Evolutionary conservation across 768 basidiomycete species (phyloP).

Genomic region (Xerocomellus intermedius): DNA sequence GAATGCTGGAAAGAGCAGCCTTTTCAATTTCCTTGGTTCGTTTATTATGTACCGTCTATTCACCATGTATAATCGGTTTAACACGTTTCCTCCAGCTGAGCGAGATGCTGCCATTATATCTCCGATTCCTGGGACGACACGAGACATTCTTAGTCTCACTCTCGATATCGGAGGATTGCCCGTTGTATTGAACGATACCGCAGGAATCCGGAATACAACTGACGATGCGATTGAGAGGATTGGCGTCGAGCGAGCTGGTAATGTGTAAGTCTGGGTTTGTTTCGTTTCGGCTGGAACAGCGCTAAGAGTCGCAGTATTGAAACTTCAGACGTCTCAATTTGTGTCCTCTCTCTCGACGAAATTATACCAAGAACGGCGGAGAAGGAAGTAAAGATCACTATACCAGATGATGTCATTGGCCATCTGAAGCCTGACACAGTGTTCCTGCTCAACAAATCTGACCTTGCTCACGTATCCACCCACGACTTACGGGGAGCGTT

Average conservation of each 20-base stretch:
- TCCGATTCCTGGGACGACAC: slow-evolving; percentile 81
- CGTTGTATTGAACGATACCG: slow-evolving; percentile 80
- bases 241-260: slow-evolving; percentile 71
- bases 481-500: slow-evolving; percentile 19
- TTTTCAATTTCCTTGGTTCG: slow-evolving; percentile 80
- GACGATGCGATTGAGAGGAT: slow-evolving; percentile 74
- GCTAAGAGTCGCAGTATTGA: slow-evolving; percentile 48
- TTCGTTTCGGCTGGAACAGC: not conserved
- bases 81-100: slow-evolving; percentile 51
- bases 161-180: slow-evolving; percentile 89
- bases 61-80: not conserved
- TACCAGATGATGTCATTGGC: slow-evolving; percentile 48
- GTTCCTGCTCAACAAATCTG: slow-evolving; percentile 78
- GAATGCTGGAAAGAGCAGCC: slow-evolving; percentile 91
- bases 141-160: slow-evolving; percentile 82
- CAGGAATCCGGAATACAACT: slow-evolving; percentile 69
- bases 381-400: slow-evolving; percentile 15
- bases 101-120: slow-evolving; percentile 91
- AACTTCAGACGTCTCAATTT: slow-evolving; percentile 70
- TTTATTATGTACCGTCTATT: not conserved
- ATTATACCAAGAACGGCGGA: slow-evolving; percentile 14
- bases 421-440: slow-evolving; percentile 59
- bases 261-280: slow-evolving; percentile 48
- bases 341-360: slow-evolving; percentile 72
- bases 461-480: slow-evolving; percentile 39